phyloP scores from a whole-genome alignment of 352 stramenopile species.

The Vaucheria bursata region DNA sequence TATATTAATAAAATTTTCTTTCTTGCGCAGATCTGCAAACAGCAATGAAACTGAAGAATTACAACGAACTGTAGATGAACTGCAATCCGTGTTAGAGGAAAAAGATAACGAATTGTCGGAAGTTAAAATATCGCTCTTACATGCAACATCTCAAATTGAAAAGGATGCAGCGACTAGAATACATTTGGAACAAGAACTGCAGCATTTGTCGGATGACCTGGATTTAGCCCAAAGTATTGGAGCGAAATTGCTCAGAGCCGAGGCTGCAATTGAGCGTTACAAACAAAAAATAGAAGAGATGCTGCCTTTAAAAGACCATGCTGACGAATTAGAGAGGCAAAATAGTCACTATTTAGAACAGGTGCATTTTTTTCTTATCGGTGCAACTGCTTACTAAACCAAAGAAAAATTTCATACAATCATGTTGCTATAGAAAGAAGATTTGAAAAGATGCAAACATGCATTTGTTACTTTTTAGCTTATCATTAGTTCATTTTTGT shows the following conservation, averaged over 20 bases:
- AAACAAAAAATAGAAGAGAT: constrained; percentile 41
- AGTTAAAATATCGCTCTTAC: background rate
- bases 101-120: background rate
- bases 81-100: background rate
- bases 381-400: background rate
- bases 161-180: background rate
- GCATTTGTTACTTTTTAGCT: background rate
- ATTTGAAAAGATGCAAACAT: background rate
- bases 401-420: background rate
- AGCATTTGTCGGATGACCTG: background rate
- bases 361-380: background rate
- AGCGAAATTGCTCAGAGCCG: background rate
- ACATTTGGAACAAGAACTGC: background rate
- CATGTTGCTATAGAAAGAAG: background rate
- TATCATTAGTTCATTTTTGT: no score
- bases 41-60: background rate
- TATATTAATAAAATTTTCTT: no score
- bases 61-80: background rate
- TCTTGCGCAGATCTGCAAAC: background rate
- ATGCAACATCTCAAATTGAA: background rate
- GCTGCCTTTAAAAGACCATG: constrained; percentile 31
- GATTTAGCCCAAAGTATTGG: background rate
- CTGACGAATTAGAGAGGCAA: constrained; percentile 43
- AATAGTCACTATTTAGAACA: constrained; percentile 47
- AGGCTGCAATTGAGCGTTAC: constrained; percentile 45